Evolutionary conservation across 2,329 filamentous ascomycete genomes (phyloP).

Genomic region (Pseudogymnoascus sp.): DNA sequence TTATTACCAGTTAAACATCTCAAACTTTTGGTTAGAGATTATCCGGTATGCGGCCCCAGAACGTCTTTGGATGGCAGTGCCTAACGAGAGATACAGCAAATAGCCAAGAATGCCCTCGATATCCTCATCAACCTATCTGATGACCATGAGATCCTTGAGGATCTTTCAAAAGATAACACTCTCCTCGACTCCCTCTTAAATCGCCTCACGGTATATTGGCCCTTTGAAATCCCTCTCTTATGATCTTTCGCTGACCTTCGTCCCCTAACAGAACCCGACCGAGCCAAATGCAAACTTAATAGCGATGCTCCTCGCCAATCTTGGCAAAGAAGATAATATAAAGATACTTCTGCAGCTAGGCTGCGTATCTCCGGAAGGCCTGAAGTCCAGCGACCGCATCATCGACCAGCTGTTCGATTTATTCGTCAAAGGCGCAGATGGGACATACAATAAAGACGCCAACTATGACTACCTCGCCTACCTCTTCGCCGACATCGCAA

Average conservation of each 20-base stretch:
- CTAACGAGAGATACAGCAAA: conserved; percentile 48
- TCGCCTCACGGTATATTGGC: conserved; percentile 67
- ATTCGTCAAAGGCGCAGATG: conserved; percentile 86
- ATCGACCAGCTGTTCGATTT: conserved; percentile 91
- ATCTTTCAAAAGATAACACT: conserved; percentile 67
- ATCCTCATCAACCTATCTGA: conserved; percentile 82
- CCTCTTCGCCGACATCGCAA: conserved; percentile 86
- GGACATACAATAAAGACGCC: conserved; percentile 74
- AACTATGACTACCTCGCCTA: conserved; percentile 92
- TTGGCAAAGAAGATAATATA: conserved; percentile 72
- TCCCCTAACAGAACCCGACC: conserved; percentile 49
- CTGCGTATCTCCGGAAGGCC: conserved; percentile 59
- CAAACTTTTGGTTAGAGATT: conserved; percentile 79
- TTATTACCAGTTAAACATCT: conserved; percentile 77
- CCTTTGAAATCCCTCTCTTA: conserved; percentile 13
- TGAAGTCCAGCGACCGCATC: conserved; percentile 64
- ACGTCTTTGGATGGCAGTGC: background rate
- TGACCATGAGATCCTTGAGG: conserved; percentile 67
- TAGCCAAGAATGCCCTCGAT: conserved; percentile 85
- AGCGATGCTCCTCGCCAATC: conserved; percentile 88
- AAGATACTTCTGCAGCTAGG: conserved; percentile 62
- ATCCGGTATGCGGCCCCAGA: conserved; percentile 47
- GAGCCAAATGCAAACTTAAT: conserved; percentile 80
- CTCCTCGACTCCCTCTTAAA: conserved; percentile 70
- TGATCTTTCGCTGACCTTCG: conserved; percentile 12